A percentile compares a stretch with the other conserved stretches of the same genome.
Evolutionary conservation across 2,329 filamentous ascomycete genomes (phyloP).

Genomic region (Clonostachys byssicola): DNA sequence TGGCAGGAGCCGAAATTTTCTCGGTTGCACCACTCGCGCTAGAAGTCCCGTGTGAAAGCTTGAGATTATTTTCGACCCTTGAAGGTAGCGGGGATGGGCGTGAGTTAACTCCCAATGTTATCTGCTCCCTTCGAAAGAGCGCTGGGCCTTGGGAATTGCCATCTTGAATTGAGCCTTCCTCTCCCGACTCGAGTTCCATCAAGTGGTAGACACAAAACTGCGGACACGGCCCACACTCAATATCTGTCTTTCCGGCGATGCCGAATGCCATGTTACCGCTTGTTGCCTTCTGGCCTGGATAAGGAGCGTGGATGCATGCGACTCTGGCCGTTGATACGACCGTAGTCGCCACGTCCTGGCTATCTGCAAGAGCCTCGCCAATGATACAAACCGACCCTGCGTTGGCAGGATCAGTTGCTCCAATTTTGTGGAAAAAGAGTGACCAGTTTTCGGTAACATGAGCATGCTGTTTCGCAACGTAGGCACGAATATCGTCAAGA

Average conservation of each 20-base stretch:
- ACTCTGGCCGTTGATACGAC: slow-evolving; percentile 17
- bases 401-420: slow-evolving; percentile 7
- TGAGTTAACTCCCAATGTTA: no score
- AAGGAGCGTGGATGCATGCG: slow-evolving; percentile 32
- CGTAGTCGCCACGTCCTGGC: slow-evolving; percentile 36
- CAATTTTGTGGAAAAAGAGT: slow-evolving; percentile 32
- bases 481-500: slow-evolving; percentile 11
- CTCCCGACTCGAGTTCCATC: slow-evolving; percentile 28
- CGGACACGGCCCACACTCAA: slow-evolving; percentile 26
- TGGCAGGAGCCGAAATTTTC: no score
- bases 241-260: slow-evolving; percentile 17
- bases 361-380: slow-evolving; percentile 37
- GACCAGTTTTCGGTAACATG: slow-evolving; percentile 5
- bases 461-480: slow-evolving; percentile 2
- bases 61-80: no score
- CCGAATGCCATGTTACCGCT: slow-evolving; percentile 42
- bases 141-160: no score
- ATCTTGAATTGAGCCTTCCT: slow-evolving; percentile 9
- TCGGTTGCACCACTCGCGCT: no score
- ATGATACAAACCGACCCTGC: slow-evolving; percentile 30
- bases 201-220: slow-evolving; percentile 45
- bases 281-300: slow-evolving; percentile 45
- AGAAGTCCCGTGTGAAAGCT: no score
- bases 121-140: no score
- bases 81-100: no score